These are phyloP conservation scores for Rhodamnia rubescens DNA, from an alignment of 345 rosid genomes.

Conservation along the genomic window DNA sequence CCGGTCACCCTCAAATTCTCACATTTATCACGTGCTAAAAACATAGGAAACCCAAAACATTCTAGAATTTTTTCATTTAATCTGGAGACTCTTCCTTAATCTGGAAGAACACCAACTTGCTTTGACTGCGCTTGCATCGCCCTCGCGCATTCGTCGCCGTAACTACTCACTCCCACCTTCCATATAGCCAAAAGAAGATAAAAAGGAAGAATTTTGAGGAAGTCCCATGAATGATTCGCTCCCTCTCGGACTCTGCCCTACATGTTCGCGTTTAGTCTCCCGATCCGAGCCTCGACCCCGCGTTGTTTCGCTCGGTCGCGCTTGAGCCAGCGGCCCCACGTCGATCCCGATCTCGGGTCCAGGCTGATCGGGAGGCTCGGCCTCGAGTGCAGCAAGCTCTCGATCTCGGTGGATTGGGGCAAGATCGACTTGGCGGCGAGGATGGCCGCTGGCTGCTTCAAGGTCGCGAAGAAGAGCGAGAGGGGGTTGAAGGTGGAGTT, in stretches of 20 bases:
- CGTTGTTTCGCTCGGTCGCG: not conserved
- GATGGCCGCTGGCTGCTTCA: slow-evolving; percentile 42
- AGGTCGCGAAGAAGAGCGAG: slow-evolving; percentile 6
- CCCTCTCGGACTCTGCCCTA: not conserved
- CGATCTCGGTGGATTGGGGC: slow-evolving; percentile 7
- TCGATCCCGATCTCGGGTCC: slow-evolving; percentile 2
- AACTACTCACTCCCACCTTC: not conserved
- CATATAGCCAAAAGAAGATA: not conserved
- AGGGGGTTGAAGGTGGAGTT: slow-evolving; percentile 33
- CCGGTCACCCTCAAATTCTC: not conserved
- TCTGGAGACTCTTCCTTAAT: not conserved
- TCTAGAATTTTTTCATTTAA: not conserved
- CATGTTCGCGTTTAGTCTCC: not conserved
- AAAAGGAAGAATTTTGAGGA: not conserved
- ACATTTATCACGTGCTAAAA: not conserved
- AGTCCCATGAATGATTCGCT: not conserved
- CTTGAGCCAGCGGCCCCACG: not conserved
- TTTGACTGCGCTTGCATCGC: not conserved
- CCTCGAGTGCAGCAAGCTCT: slow-evolving; percentile 1
- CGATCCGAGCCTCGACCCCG: not conserved
- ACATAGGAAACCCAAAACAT: not conserved
- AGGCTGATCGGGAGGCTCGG: not conserved
- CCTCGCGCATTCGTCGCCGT: not conserved
- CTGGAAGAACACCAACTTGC: not conserved
- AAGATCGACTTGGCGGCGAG: slow-evolving; percentile 28